These are phyloP conservation scores for Talaromyces sp. DNA, from an alignment of 2,329 filamentous ascomycete species.

Conservation along the genomic window DNA sequence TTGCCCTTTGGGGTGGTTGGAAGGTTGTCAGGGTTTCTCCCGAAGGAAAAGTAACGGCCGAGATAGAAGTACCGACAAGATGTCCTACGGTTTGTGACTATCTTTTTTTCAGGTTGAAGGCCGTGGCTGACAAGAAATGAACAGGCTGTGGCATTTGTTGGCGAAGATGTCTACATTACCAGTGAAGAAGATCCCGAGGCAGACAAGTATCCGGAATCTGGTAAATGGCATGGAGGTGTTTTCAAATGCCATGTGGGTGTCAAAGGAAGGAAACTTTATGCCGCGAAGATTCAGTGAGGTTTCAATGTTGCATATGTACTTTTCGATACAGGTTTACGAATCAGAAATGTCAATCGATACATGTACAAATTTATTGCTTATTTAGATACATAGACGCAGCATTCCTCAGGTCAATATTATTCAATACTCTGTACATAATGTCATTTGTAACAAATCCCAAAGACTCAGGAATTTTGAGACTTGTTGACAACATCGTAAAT, in stretches of 20 bases:
- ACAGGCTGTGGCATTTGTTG: constrained; percentile 11
- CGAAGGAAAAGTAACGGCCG: constrained; percentile 61
- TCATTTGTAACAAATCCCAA: neutral
- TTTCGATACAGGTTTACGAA: neutral
- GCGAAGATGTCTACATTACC: constrained; percentile 11
- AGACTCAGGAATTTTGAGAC: neutral
- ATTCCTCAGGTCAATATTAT: neutral
- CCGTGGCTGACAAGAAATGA: neutral
- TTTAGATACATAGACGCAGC: neutral
- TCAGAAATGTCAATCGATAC: too few species aligned
- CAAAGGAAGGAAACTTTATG: constrained; percentile 6
- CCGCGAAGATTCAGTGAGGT: constrained; percentile 2
- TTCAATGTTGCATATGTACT: neutral
- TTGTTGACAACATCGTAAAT: constrained; percentile 24
- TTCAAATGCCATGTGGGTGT: constrained; percentile 13
- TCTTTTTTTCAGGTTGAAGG: neutral
- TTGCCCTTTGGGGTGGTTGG: constrained; percentile 68
- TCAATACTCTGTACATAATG: neutral
- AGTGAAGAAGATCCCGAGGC: constrained; percentile 10
- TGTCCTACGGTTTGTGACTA: constrained; percentile 10
- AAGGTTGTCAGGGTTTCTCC: constrained; percentile 66
- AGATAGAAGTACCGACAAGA: constrained; percentile 63
- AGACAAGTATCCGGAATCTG: constrained; percentile 10
- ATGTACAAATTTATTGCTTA: neutral
- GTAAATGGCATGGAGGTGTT: constrained; percentile 8